Evolutionary conservation across 1,139 yeast genomes (phyloP).

Genomic region (Pichia sp.): DNA sequence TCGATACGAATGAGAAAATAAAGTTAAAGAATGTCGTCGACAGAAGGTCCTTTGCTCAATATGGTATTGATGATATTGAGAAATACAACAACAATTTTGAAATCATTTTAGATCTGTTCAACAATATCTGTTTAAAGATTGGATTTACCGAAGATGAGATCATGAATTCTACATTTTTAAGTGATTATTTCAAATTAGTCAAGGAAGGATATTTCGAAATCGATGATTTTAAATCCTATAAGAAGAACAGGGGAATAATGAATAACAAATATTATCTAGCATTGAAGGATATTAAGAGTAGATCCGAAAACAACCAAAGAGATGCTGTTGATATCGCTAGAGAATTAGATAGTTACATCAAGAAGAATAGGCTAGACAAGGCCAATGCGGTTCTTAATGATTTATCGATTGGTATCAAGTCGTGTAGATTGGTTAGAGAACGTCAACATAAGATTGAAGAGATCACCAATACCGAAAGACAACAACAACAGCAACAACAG

Average conservation of each 20-base stretch:
- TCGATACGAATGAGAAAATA: slow-evolving; percentile 20
- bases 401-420: slow-evolving; percentile 20
- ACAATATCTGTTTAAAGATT: slow-evolving; percentile 17
- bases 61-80: slow-evolving; percentile 16
- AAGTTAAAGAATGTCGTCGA: slow-evolving; percentile 22
- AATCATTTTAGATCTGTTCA: slow-evolving; percentile 21
- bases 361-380: slow-evolving; percentile 19
- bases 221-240: slow-evolving; percentile 8
- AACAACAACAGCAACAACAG: slow-evolving; percentile 47
- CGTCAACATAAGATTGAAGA: slow-evolving; percentile 19
- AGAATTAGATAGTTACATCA: slow-evolving; percentile 25
- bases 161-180: slow-evolving; percentile 19
- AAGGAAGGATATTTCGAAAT: slow-evolving; percentile 24
- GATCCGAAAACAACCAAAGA: neutral
- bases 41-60: slow-evolving; percentile 19
- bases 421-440: slow-evolving; percentile 17
- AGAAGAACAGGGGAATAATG: neutral
- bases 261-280: slow-evolving; percentile 15
- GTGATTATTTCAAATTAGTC: slow-evolving; percentile 23
- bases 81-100: slow-evolving; percentile 26
- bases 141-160: slow-evolving; percentile 24
- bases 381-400: slow-evolving; percentile 22
- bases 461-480: slow-evolving; percentile 39
- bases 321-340: slow-evolving; percentile 26
- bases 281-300: neutral